Percentiles rank a stretch among this genome's conserved stretches.
Evolutionary conservation across 257 asterid genomes (phyloP).

Genomic region (Nicotiana tomentosiformis): DNA sequence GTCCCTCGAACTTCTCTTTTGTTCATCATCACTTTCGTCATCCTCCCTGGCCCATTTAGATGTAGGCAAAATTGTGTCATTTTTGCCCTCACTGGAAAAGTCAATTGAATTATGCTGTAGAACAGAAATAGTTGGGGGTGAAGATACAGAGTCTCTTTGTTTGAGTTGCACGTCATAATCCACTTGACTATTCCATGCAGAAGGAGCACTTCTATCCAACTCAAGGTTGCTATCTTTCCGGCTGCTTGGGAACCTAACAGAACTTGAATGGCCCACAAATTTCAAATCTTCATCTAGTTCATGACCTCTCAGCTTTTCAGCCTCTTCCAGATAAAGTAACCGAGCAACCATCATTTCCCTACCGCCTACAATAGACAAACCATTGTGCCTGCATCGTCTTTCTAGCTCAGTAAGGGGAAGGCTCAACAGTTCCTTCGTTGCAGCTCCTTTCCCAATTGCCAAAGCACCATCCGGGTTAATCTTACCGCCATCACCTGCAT

Average conservation of each 20-base stretch:
- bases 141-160: slow-evolving; percentile 36
- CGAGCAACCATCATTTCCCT: slow-evolving; percentile 94
- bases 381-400: slow-evolving; percentile 89
- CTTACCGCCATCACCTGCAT: slow-evolving; percentile 38
- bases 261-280: slow-evolving; percentile 47
- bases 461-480: slow-evolving; percentile 72
- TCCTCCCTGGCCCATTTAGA: slow-evolving; percentile 97
- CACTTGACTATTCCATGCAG: slow-evolving; percentile 39
- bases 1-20: slow-evolving; percentile 49
- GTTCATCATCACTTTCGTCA: slow-evolving; percentile 67
- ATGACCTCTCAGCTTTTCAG: slow-evolving; percentile 74
- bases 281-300: slow-evolving; percentile 72
- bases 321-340: slow-evolving; percentile 85
- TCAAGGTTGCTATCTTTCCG: slow-evolving; percentile 44
- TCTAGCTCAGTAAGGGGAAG: slow-evolving; percentile 81
- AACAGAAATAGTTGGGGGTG: slow-evolving; percentile 26
- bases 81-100: slow-evolving; percentile 42
- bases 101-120: slow-evolving; percentile 26
- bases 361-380: slow-evolving; percentile 84
- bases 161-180: slow-evolving; percentile 39
- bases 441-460: slow-evolving; percentile 95
- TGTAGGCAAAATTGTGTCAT: slow-evolving; percentile 58
- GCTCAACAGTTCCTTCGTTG: slow-evolving; percentile 63
- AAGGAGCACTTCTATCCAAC: slow-evolving; percentile 33
- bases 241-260: slow-evolving; percentile 45